These are phyloP conservation scores for Neobulgaria alba DNA, from an alignment of 2,329 filamentous ascomycete genomes.

Conservation along the genomic window DNA sequence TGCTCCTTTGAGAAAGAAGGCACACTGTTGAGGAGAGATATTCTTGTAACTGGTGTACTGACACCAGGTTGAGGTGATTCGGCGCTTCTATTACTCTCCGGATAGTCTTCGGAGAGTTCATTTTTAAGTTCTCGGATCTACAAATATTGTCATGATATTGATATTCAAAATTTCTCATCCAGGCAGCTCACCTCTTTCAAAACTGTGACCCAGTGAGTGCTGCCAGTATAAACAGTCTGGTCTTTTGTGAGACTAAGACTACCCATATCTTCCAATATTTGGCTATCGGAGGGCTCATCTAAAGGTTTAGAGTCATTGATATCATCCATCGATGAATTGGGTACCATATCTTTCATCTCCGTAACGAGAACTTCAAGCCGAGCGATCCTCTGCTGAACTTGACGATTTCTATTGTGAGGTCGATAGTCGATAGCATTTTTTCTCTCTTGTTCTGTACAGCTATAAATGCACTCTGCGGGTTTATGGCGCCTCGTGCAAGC, in stretches of 20 bases:
- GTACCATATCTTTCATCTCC: no score
- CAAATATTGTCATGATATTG: not conserved
- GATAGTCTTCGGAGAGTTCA: not conserved
- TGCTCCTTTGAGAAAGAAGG: no score
- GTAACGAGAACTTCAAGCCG: no score
- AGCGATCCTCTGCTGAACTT: not conserved
- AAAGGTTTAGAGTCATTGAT: no score
- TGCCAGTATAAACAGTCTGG: not conserved
- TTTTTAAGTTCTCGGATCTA: not conserved
- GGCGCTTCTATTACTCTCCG: not conserved
- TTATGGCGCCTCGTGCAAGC: slow-evolving; percentile 1
- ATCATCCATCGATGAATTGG: no score
- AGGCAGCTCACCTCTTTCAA: not conserved
- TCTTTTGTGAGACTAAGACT: no score
- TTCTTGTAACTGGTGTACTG: not conserved
- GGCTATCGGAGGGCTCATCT: no score
- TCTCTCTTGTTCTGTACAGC: not conserved
- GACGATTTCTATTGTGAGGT: not conserved
- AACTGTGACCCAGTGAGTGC: not conserved
- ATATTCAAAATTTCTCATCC: not conserved
- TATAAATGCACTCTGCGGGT: not conserved
- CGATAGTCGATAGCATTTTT: slow-evolving; percentile 1
- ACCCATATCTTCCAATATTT: no score
- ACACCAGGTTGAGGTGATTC: not conserved
- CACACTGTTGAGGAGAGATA: no score